Conservation (phyloP, 139 green algal species). For the Volvox reticuliferus region DNA sequence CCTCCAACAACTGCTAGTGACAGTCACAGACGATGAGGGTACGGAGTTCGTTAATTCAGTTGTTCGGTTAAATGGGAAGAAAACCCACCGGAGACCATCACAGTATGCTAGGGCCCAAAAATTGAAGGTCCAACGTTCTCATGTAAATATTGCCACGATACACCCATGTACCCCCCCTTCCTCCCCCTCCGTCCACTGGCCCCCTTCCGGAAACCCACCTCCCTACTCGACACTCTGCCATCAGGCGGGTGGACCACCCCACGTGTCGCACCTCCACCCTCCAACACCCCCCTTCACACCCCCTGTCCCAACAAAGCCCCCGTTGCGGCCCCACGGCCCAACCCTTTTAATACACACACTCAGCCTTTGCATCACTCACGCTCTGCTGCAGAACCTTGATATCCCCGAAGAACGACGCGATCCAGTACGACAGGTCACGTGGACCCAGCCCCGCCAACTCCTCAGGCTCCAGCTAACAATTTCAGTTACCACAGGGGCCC, state of each 20-base stretch:
- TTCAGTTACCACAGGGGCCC: too few species aligned
- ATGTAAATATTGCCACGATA: too few species aligned
- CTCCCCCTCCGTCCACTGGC: too few species aligned
- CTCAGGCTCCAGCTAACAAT: constrained; percentile 57
- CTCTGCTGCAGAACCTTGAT: constrained; percentile 59
- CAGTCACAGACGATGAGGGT: too few species aligned
- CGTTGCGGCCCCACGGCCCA: too few species aligned
- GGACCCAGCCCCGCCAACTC: constrained; percentile 61
- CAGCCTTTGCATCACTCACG: constrained; percentile 14
- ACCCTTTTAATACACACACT: not conserved
- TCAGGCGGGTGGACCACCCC: not conserved
- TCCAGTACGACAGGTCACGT: constrained; percentile 69
- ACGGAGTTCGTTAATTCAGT: too few species aligned
- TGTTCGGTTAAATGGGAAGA: too few species aligned
- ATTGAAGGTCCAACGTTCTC: too few species aligned
- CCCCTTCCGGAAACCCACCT: too few species aligned
- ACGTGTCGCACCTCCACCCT: not conserved
- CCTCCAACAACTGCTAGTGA: constrained; percentile 64
- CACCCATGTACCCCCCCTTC: too few species aligned
- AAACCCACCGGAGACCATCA: too few species aligned
- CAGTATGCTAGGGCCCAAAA: too few species aligned
- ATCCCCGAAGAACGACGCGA: constrained; percentile 67
- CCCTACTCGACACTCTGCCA: not conserved
- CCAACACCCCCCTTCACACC: not conserved
- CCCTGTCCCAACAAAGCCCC: not conserved